Evolutionary conservation across 306 rosid genomes (phyloP).

Genomic region (Dicorynia guianensis): DNA sequence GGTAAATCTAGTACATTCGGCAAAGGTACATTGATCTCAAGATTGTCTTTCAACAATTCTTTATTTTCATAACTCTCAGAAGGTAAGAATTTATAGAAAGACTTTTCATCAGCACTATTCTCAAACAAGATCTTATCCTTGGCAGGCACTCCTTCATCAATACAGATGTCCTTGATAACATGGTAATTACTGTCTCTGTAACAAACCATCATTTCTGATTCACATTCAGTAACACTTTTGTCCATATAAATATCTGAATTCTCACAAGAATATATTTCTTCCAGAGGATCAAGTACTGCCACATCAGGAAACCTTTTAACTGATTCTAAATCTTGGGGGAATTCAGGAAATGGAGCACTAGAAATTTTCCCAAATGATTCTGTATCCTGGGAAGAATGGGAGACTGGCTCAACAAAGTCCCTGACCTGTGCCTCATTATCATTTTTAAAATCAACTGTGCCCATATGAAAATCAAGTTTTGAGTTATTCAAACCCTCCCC

Average conservation of each 20-base stretch:
- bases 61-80: slow-evolving; percentile 33
- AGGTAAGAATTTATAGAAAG: slow-evolving; percentile 40
- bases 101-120: slow-evolving; percentile 45
- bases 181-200: slow-evolving; percentile 63
- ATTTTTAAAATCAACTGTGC: slow-evolving; percentile 37
- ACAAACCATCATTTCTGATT: slow-evolving; percentile 65
- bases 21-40: slow-evolving; percentile 33
- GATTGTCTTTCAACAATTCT: slow-evolving; percentile 40
- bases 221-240: slow-evolving; percentile 65
- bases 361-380: slow-evolving; percentile 45
- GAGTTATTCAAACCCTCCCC: slow-evolving; percentile 38
- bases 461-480: slow-evolving; percentile 32
- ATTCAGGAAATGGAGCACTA: slow-evolving; percentile 26
- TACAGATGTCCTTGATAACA: slow-evolving; percentile 80
- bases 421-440: slow-evolving; percentile 34
- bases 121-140: slow-evolving; percentile 58
- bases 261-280: slow-evolving; percentile 37
- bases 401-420: slow-evolving; percentile 42
- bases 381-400: slow-evolving; percentile 49
- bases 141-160: slow-evolving; percentile 72
- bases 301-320: slow-evolving; percentile 37
- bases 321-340: slow-evolving; percentile 36
- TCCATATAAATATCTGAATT: slow-evolving; percentile 56
- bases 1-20: slow-evolving; percentile 36
- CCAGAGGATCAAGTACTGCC: slow-evolving; percentile 35